Conservation (phyloP, 2,329 filamentous ascomycete species). For the Stenocarpella maydis region DNA sequence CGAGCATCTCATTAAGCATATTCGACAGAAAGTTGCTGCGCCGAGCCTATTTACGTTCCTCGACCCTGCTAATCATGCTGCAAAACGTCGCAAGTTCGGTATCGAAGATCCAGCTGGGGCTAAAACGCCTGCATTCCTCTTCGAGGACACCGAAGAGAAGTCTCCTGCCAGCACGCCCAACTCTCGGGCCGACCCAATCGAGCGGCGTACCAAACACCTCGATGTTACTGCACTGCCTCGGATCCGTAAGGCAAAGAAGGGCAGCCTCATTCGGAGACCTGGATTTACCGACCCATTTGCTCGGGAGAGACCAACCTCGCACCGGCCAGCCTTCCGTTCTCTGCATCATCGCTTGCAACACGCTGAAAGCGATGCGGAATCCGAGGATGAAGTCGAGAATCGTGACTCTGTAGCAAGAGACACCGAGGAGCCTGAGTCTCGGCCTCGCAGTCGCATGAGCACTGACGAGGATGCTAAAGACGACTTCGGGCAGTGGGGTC, state of each 20-base stretch:
- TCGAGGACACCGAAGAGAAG: slow-evolving; percentile 69
- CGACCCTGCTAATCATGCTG: slow-evolving; percentile 79
- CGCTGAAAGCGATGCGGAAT: slow-evolving; percentile 83
- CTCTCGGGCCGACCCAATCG: slow-evolving; percentile 66
- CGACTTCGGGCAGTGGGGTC: slow-evolving; percentile 56
- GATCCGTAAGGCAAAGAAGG: slow-evolving; percentile 74
- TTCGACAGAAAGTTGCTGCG: slow-evolving; percentile 85
- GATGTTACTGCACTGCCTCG: slow-evolving; percentile 74
- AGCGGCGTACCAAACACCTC: slow-evolving; percentile 65
- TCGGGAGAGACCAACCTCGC: slow-evolving; percentile 65
- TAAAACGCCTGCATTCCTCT: slow-evolving; percentile 59
- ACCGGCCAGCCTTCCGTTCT: slow-evolving; percentile 73
- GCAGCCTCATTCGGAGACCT: slow-evolving; percentile 65
- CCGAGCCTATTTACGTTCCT: slow-evolving; percentile 83
- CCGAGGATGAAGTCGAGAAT: slow-evolving; percentile 79
- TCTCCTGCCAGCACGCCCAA: slow-evolving; percentile 72
- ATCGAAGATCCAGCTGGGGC: slow-evolving; percentile 73
- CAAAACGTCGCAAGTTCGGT: slow-evolving; percentile 82
- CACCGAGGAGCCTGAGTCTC: slow-evolving; percentile 86
- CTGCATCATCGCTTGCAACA: slow-evolving; percentile 79
- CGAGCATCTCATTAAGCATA: slow-evolving; percentile 87
- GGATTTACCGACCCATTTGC: slow-evolving; percentile 75
- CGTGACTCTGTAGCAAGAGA: slow-evolving; percentile 70
- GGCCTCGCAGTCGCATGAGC: slow-evolving; percentile 78
- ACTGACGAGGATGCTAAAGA: slow-evolving; percentile 66